Evolutionary conservation across 352 stramenopile species (phyloP).

Genomic region (Phytophthora cryptogea): DNA sequence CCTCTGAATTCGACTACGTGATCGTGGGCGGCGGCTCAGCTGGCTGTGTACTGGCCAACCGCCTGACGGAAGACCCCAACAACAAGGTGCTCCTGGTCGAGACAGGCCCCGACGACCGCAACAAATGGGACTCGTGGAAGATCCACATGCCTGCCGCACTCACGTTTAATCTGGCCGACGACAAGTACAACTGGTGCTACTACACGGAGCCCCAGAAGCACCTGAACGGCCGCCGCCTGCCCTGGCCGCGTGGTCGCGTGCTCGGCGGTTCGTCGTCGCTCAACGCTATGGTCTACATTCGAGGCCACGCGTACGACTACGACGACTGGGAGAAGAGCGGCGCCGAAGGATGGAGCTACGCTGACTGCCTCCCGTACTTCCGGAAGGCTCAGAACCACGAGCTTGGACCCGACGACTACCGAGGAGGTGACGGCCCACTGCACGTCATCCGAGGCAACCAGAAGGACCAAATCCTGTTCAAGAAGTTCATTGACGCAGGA

Average conservation of each 20-base stretch:
- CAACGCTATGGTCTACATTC: conserved; percentile 90
- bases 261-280: conserved; percentile 88
- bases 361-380: conserved; percentile 86
- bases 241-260: conserved; percentile 78
- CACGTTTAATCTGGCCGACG: conserved; percentile 83
- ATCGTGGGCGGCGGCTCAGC: conserved; percentile 91
- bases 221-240: conserved; percentile 69
- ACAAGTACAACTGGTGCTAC: conserved; percentile 89
- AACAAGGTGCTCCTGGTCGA: conserved; percentile 92
- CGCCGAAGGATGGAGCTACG: conserved; percentile 77
- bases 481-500: conserved; percentile 82
- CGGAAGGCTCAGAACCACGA: conserved; percentile 77
- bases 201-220: conserved; percentile 79
- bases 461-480: conserved; percentile 75
- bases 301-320: conserved; percentile 79
- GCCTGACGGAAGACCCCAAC: conserved; percentile 77
- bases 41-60: conserved; percentile 91
- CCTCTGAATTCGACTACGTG: conserved; percentile 89
- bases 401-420: conserved; percentile 67
- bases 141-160: conserved; percentile 90
- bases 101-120: conserved; percentile 79
- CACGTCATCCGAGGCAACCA: conserved; percentile 60
- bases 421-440: conserved; percentile 67
- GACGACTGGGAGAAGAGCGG: conserved; percentile 75
- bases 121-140: conserved; percentile 91